Base-by-base conservation (phyloP, 2,329 filamentous ascomycete genomes). In the Fusarium decemcellulare region DNA sequence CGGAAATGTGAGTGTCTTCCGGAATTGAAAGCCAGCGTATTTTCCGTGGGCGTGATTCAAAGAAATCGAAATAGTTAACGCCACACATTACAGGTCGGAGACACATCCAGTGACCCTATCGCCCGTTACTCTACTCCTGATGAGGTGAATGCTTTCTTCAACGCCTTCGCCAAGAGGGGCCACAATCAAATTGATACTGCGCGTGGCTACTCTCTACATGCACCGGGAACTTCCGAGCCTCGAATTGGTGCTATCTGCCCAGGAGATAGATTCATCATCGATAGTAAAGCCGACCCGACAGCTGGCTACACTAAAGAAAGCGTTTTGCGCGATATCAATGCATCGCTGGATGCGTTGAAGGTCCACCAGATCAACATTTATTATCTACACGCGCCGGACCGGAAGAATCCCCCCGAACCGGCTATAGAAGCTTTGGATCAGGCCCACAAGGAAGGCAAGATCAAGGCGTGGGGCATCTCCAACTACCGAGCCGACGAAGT, bases 401-500 rank as follows among this genome's bases (percentile, higher is more conserved):
- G 81, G 3, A 57, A 74, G 3, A 84, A 82, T 0, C 79, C 80
- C 1, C 78, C 83, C 39, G 77, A 81, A 53, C 81, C 84, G 30
- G 77, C 81, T 0, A 75, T 77, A 23, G 73, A 78, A 36, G 83
- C 81, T 6, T 81, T 86, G 60, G 68, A 86, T 59, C 73, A 81
- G 18, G 78, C 81, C 1, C 73, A 81, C 63, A 59, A 72, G 15
- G 74, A 81, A 37, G 83, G 83, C 23, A 82, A 83, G 61, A 82
- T 86, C 67, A 79, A 81, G 68, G 65, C 77, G 0, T 85, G 85
- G 61, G 85, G 84, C 0, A 60, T 87, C 5, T 84, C 80, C 11
- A 87, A 86, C 66, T 85, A 81, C 67, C 75, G 76, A 0, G 79
- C 80, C 2, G 77, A 77, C 2, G 82, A 87, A 63, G 83, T 87